Evolutionary conservation across 257 asterid species (phyloP), one percentile per base, ranked within the genome.

Genomic region (Linderniella brevidens): DNA sequence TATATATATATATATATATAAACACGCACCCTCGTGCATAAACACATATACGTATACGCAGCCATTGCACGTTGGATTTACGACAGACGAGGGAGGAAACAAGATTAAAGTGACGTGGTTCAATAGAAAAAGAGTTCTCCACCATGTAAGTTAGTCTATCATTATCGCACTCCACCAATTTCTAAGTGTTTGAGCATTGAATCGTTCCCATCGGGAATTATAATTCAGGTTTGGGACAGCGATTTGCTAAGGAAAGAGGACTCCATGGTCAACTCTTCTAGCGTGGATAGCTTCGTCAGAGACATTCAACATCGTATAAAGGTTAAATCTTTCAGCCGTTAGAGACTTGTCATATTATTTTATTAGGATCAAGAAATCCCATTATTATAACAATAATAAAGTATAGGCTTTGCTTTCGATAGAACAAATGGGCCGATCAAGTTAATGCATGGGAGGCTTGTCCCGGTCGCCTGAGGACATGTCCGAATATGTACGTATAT

Each of bases 41-140:
- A 11, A 16, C 16, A n/a, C 2, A 3, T 12, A 42, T 11, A 11
- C 13, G 11, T 4, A 44, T 0, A 18, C 52, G 57, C 60, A 66
- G 72, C 72, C 72, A 20, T 42, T 66, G 64, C 72, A 66, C 16
- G 67, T 56, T 3, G 71, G 58, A 41, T 60, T 16, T 60, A 13
- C 37, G 19, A 52, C 67, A 18, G 67, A 66, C 8, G 61, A 13
- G 17, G 67, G 72, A 52, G 72, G 72, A 5, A 66, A 60, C 64
- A 60, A 50, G 0, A 60, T 60, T 35, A 60, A 52, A 3, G 72
- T 66, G 9, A 60, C 29, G 8, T 60, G 67, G 61, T 66, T 60
- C 50, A 57, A 46, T 12, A 53, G 52, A 56, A 53, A 41, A 48
- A 6, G 12, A 41, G 35, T 13, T 14, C 55, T 66, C 17, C 72